Conservation (phyloP, 805 yeast genomes). For the Candida hungchunana region DNA sequence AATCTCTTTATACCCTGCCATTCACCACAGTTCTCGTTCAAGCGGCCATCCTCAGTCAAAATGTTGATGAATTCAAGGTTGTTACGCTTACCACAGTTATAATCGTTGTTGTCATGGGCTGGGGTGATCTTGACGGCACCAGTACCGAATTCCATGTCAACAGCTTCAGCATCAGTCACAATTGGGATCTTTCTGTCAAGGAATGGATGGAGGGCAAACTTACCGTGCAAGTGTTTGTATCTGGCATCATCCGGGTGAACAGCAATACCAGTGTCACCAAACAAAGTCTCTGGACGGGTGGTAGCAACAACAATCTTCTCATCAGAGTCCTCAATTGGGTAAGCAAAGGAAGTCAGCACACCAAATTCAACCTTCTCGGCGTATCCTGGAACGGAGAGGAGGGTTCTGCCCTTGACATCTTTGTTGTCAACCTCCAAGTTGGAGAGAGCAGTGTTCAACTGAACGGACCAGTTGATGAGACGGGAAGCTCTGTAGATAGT, state of each 20-base stretch:
- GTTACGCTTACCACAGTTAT: constrained; percentile 92
- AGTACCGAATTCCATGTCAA: constrained; percentile 99
- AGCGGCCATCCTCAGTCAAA: constrained; percentile 83
- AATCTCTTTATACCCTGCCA: constrained; percentile 91
- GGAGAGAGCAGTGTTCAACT: constrained; percentile 90
- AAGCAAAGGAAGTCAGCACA: constrained; percentile 92
- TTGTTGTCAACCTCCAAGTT: constrained; percentile 95
- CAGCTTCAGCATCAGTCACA: constrained; percentile 86
- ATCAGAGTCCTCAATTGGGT: constrained; percentile 78
- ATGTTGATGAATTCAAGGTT: constrained; percentile 84
- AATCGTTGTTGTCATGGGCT: constrained; percentile 97
- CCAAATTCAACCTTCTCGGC: constrained; percentile 92
- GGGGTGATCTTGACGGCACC: constrained; percentile 99
- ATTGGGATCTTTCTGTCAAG: constrained; percentile 82
- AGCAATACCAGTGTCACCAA: constrained; percentile 97
- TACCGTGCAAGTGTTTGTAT: constrained; percentile 93
- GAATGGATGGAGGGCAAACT: constrained; percentile 87
- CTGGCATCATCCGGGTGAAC: constrained; percentile 95
- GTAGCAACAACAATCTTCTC: constrained; percentile 92
- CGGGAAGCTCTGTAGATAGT: constrained; percentile 90
- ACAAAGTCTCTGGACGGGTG: constrained; percentile 97
- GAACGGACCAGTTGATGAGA: constrained; percentile 94
- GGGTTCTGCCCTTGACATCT: constrained; percentile 77
- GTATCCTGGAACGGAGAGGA: constrained; percentile 83
- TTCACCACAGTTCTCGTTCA: constrained; percentile 92